phyloP scores from a whole-genome alignment of 495 filamentous ascomycete species.

The Lineolata rhizophorae region DNA sequence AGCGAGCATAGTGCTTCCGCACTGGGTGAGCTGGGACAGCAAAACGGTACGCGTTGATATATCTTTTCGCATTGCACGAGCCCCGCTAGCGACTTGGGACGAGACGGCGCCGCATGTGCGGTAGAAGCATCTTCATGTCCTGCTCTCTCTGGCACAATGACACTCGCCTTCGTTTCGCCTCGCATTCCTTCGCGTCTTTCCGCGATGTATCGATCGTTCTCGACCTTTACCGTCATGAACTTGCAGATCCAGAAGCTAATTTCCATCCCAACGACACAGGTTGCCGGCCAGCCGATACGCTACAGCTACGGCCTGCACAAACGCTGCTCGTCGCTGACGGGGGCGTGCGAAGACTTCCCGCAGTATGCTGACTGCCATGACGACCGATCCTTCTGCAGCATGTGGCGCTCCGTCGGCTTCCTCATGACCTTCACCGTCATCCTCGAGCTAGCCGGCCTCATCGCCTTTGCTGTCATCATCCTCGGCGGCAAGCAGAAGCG shows the following conservation, averaged over 20 bases:
- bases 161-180: conserved; percentile 5
- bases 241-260: no score
- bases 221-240: no score
- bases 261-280: conserved; percentile 6
- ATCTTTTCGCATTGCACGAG: no score
- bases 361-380: conserved; percentile 41
- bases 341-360: conserved; percentile 35
- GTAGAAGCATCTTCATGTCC: no score
- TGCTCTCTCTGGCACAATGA: neutral
- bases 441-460: conserved; percentile 48
- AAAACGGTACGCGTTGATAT: no score
- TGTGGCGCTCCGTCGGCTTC: conserved; percentile 79
- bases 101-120: no score
- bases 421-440: conserved; percentile 65
- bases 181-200: no score
- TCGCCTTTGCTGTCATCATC: conserved; percentile 53
- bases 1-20: conserved; percentile 45
- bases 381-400: conserved; percentile 63
- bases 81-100: no score
- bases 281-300: conserved; percentile 27
- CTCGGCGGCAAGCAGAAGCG: conserved; percentile 55
- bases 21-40: conserved; percentile 63
- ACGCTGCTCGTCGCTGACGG: conserved; percentile 43
- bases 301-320: conserved; percentile 61
- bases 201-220: no score